Percentiles rank a stretch among this genome's conserved stretches.
Conservation (phyloP, 495 filamentous ascomycete genomes). For the Podospora didyma region DNA sequence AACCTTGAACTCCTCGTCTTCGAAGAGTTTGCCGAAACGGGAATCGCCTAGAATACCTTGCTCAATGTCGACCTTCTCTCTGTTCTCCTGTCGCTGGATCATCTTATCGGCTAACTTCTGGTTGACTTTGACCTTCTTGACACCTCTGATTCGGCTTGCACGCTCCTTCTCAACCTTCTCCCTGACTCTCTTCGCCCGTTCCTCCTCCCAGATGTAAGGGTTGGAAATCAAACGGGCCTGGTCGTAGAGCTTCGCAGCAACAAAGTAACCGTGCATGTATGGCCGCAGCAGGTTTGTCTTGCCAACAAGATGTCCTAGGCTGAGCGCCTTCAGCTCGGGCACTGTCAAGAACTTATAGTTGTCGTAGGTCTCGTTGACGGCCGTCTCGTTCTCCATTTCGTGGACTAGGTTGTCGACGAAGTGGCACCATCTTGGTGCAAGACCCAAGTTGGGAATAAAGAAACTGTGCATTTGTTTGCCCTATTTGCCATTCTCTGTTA, state of each 20-base stretch:
- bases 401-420: slow-evolving; percentile 97
- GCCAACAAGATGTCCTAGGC: slow-evolving; percentile 80
- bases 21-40: slow-evolving; percentile 85
- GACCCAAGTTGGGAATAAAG: slow-evolving; percentile 84
- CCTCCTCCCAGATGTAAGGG: slow-evolving; percentile 87
- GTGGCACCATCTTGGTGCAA: slow-evolving; percentile 90
- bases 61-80: slow-evolving; percentile 59
- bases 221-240: slow-evolving; percentile 89
- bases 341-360: slow-evolving; percentile 97
- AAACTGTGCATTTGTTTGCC: slow-evolving; percentile 70
- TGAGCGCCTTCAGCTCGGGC: slow-evolving; percentile 74
- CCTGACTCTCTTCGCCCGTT: slow-evolving; percentile 78
- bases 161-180: slow-evolving; percentile 94
- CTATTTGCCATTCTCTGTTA: slow-evolving; percentile 8
- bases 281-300: slow-evolving; percentile 81
- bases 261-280: slow-evolving; percentile 99
- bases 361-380: slow-evolving; percentile 76
- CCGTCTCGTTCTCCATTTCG: slow-evolving; percentile 83
- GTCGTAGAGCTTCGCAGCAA: slow-evolving; percentile 86
- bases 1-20: slow-evolving; percentile 87
- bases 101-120: slow-evolving; percentile 79
- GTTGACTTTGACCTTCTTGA: slow-evolving; percentile 90
- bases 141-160: slow-evolving; percentile 84
- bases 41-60: slow-evolving; percentile 68
- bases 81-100: slow-evolving; percentile 73